Evolutionary conservation across 148 eudicot genomes (phyloP).

Genomic region (Dianthus caryophyllus): DNA sequence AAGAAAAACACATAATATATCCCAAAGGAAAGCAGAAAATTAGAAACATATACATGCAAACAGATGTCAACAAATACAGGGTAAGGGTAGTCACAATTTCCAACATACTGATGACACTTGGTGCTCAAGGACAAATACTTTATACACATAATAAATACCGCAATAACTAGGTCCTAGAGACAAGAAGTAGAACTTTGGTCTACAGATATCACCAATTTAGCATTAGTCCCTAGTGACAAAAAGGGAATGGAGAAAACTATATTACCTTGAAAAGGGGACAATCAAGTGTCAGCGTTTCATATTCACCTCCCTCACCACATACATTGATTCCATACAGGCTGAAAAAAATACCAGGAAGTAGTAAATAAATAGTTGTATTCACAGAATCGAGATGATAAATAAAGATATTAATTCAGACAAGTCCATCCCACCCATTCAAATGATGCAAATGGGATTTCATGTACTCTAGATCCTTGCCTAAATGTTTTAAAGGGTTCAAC

Average conservation of each 20-base stretch:
- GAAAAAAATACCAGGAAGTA: slow-evolving; percentile 1
- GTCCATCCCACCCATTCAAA: slow-evolving; percentile 58
- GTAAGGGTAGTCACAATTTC: background rate
- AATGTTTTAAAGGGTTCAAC: slow-evolving; percentile 75
- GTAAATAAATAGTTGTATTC: background rate
- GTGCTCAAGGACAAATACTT: background rate
- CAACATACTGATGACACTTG: background rate
- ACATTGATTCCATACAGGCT: slow-evolving; percentile 93
- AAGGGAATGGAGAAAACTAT: slow-evolving; percentile 9
- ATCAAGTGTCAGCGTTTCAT: slow-evolving; percentile 91
- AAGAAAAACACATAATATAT: background rate
- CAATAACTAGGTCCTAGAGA: background rate
- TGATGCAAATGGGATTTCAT: slow-evolving; percentile 65
- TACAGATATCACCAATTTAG: background rate
- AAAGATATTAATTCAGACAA: background rate
- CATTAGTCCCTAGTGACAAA: slow-evolving; percentile 2
- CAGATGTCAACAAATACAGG: background rate
- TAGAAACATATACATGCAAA: background rate
- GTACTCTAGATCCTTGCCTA: slow-evolving; percentile 72
- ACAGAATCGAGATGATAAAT: background rate
- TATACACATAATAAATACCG: background rate
- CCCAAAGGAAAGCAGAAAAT: background rate
- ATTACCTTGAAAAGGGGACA: slow-evolving; percentile 91
- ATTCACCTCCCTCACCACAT: slow-evolving; percentile 99
- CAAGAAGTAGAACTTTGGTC: slow-evolving; percentile 1